Evolutionary conservation across 345 rosid species (phyloP).

Genomic region (Orychophragmus violaceus): DNA sequence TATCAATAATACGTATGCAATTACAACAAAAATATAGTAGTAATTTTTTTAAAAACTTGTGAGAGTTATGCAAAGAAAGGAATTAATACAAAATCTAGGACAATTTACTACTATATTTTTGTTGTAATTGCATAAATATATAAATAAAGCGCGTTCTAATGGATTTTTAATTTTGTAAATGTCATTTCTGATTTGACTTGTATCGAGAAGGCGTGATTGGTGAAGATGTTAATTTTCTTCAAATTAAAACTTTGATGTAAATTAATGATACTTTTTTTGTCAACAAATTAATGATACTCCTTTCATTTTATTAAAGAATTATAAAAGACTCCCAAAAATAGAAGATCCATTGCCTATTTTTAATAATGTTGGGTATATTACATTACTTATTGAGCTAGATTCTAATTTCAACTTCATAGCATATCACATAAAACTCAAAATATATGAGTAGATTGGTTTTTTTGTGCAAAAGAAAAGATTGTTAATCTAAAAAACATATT

Average conservation of each 20-base stretch:
- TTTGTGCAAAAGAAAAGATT: background rate
- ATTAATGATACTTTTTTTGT: too few species aligned
- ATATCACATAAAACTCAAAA: background rate
- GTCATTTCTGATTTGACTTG: background rate
- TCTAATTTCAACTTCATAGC: background rate
- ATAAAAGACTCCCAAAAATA: background rate
- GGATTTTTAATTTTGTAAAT: background rate
- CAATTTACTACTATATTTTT: too few species aligned
- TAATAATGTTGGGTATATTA: background rate
- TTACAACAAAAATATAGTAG: background rate
- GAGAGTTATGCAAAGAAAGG: background rate
- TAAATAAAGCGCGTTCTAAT: slow-evolving; percentile 15
- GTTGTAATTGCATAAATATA: too few species aligned
- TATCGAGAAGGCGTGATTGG: background rate
- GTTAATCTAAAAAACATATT: background rate
- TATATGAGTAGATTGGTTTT: background rate
- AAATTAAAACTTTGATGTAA: too few species aligned
- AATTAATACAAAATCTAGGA: slow-evolving; percentile 10
- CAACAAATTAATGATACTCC: too few species aligned
- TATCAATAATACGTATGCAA: slow-evolving; percentile 17
- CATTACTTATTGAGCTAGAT: background rate
- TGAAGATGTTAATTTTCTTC: background rate
- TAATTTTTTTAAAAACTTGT: background rate
- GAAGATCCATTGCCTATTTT: background rate
- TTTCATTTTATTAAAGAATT: background rate